phyloP scores from a whole-genome alignment of 2,329 filamentous ascomycete genomes.

The Ophiocordyceps polyrhachis-furcata region DNA sequence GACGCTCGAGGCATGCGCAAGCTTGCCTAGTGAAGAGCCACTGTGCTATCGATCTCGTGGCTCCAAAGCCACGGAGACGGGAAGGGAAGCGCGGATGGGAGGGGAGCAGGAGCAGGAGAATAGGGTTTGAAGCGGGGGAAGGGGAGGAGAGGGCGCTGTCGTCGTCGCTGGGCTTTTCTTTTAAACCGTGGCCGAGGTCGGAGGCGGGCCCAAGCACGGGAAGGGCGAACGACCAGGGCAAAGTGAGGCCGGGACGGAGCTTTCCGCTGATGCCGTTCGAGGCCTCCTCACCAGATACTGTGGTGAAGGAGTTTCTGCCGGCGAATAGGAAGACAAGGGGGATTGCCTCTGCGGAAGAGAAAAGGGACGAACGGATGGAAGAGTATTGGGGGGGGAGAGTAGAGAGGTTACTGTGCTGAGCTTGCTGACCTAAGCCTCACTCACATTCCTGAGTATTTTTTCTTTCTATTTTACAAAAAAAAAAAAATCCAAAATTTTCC shows the following conservation, averaged over 20 bases:
- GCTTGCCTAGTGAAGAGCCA: conserved; percentile 7
- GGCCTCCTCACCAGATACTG: not conserved
- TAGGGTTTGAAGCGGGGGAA: conserved; percentile 4
- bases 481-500: not conserved
- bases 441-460: not conserved
- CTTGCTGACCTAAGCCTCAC: not conserved
- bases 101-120: not conserved
- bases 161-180: conserved; percentile 1
- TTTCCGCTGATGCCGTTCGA: not conserved
- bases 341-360: not conserved
- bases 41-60: conserved; percentile 15
- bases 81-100: no score
- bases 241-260: not conserved
- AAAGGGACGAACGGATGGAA: not conserved
- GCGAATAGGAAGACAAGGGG: not conserved
- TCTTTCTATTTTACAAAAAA: not conserved
- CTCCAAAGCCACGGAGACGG: conserved; percentile 5
- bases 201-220: not conserved
- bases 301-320: not conserved
- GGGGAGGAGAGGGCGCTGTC: conserved; percentile 3
- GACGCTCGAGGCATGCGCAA: conserved; percentile 42
- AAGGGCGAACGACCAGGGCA: not conserved
- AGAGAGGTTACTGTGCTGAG: not conserved
- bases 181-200: not conserved
- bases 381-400: not conserved